Evolutionary conservation across 176 grass and related monocot genomes (phyloP).

Genomic region (Tillandsia leiboldiana): DNA sequence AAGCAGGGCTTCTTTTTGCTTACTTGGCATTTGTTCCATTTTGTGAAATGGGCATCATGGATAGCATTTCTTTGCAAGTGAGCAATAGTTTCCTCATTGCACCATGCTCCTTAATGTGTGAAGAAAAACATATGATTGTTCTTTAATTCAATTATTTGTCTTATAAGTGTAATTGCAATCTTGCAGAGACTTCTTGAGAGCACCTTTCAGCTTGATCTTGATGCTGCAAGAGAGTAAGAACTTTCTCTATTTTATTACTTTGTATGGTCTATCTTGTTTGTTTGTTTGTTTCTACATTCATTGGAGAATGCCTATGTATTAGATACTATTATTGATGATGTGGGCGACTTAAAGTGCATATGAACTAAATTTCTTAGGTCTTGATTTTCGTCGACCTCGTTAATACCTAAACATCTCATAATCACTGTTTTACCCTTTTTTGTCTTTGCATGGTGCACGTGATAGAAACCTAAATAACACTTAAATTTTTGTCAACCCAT

Average conservation of each 20-base stretch:
- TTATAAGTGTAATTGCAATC: slow-evolving; percentile 14
- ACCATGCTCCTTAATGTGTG: neutral
- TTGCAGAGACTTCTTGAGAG: slow-evolving; percentile 82
- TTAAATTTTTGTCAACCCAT: neutral
- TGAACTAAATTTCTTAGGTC: neutral
- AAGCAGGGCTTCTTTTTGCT: slow-evolving; percentile 81
- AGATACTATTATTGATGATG: neutral
- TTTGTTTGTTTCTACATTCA: neutral
- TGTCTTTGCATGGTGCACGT: neutral
- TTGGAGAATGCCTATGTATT: neutral
- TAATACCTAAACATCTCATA: neutral
- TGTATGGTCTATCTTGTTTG: neutral
- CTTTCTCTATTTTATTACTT: neutral
- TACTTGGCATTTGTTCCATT: slow-evolving; percentile 93
- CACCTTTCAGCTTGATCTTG: slow-evolving; percentile 69
- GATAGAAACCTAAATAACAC: neutral
- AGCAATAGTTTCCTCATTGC: neutral
- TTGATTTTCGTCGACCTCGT: neutral
- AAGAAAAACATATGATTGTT: neutral
- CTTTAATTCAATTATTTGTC: neutral
- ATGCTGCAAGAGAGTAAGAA: slow-evolving; percentile 83
- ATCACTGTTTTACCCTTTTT: neutral
- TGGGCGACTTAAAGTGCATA: neutral
- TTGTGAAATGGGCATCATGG: slow-evolving; percentile 59
- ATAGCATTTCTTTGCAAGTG: slow-evolving; percentile 76